phyloP scores from a whole-genome alignment of 2,329 filamentous ascomycete genomes.

The Fusarium pseudoanthophilum region DNA sequence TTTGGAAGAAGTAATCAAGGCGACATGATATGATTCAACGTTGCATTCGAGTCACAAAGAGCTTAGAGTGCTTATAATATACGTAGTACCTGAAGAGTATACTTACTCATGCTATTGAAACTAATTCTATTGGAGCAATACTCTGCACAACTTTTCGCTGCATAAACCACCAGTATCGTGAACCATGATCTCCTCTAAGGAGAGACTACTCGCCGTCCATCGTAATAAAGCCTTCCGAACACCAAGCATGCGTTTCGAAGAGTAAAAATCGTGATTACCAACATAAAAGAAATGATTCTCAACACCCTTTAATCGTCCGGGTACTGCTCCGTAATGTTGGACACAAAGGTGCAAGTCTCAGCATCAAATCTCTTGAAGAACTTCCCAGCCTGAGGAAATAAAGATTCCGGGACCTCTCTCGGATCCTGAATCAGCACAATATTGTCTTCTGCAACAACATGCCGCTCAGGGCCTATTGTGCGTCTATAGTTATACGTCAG shows the following conservation, averaged over 20 bases:
- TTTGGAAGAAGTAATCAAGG: slow-evolving; percentile 57
- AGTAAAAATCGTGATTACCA: not conserved
- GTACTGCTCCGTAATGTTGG: slow-evolving; percentile 82
- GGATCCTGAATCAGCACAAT: slow-evolving; percentile 69
- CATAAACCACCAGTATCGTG: slow-evolving; percentile 4
- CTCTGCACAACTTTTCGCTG: not conserved
- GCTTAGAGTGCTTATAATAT: not conserved
- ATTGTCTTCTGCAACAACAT: slow-evolving; percentile 73
- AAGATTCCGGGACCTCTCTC: slow-evolving; percentile 60
- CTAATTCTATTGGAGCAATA: slow-evolving; percentile 7
- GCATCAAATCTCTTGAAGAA: slow-evolving; percentile 90
- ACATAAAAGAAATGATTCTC: not conserved
- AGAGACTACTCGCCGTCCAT: not conserved
- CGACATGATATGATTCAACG: slow-evolving; percentile 20
- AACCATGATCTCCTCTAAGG: not conserved
- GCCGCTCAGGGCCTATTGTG: slow-evolving; percentile 49
- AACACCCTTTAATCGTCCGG: slow-evolving; percentile 76
- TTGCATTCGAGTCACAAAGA: not conserved
- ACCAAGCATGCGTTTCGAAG: slow-evolving; percentile 6
- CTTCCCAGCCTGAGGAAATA: slow-evolving; percentile 79
- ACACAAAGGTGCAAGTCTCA: slow-evolving; percentile 75
- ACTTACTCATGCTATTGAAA: slow-evolving; percentile 4
- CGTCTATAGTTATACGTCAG: slow-evolving; percentile 40
- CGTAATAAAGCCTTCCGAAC: slow-evolving; percentile 1
- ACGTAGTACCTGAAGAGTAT: not conserved